A percentile compares a stretch with the other conserved stretches of the same genome.
Conservation (phyloP, 768 basidiomycete genomes). For the Lactarius indigo region DNA sequence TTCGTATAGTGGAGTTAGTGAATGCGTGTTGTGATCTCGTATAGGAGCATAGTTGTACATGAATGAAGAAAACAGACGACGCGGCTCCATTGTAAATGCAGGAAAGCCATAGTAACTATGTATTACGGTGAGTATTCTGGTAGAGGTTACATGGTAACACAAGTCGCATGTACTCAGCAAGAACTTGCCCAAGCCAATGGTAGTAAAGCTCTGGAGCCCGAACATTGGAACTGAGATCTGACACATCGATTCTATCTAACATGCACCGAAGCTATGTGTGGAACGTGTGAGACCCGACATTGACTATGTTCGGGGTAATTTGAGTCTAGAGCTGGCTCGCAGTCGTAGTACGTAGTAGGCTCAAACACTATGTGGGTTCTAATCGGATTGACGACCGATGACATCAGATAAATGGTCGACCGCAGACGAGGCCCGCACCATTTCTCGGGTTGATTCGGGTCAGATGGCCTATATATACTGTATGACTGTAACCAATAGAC, state of each 20-base stretch:
- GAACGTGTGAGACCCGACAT: not conserved
- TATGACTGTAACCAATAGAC: not conserved
- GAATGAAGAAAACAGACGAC: no score
- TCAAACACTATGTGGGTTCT: not conserved
- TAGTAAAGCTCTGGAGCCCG: not conserved
- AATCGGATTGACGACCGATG: not conserved
- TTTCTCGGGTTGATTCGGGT: not conserved
- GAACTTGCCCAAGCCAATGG: not conserved
- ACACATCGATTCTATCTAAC: not conserved
- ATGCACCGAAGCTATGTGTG: not conserved
- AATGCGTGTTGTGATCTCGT: not conserved
- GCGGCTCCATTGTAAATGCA: no score
- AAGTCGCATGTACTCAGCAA: slow-evolving; percentile 10
- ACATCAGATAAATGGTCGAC: not conserved
- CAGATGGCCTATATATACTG: not conserved
- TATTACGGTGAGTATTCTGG: slow-evolving; percentile 28
- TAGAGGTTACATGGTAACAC: slow-evolving; percentile 28
- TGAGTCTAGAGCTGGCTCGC: not conserved
- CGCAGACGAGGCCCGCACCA: not conserved
- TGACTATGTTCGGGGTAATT: not conserved
- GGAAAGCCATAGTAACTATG: no score
- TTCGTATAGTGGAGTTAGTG: not conserved
- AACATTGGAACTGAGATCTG: not conserved
- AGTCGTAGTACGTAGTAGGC: not conserved
- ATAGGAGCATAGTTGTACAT: not conserved